A percentile compares a stretch with the other conserved stretches of the same genome.
These are phyloP conservation scores for Davidsoniella eucalypti DNA, from an alignment of 2,329 filamentous ascomycete genomes.

Conservation along the genomic window DNA sequence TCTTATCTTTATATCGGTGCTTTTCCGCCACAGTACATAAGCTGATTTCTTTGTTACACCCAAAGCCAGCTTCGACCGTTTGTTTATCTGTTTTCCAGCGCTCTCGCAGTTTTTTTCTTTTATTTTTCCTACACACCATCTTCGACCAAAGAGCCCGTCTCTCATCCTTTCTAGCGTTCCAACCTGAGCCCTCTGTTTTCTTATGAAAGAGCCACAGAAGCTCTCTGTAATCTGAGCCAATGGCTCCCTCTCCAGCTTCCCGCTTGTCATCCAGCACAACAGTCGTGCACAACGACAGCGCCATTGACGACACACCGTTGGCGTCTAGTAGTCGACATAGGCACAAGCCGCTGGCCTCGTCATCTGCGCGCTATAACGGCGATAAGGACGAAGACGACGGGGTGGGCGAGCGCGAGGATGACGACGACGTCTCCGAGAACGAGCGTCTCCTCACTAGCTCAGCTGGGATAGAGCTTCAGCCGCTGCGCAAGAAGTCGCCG, in stretches of 20 bases:
- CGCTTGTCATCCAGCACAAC: background rate
- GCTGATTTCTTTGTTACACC: background rate
- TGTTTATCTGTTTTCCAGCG: too few species aligned
- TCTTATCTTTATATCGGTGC: too few species aligned
- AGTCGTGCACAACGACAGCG: too few species aligned
- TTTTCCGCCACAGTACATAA: too few species aligned
- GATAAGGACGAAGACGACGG: background rate
- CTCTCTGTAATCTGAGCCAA: background rate
- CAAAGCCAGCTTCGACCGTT: too few species aligned
- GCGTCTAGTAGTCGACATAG: background rate
- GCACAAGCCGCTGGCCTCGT: background rate
- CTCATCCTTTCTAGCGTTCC: background rate
- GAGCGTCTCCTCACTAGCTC: constrained; percentile 36
- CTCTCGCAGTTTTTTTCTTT: too few species aligned
- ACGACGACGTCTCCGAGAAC: constrained; percentile 34
- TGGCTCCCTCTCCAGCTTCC: constrained; percentile 6
- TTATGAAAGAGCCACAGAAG: background rate
- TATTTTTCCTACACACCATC: background rate
- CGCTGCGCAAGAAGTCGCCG: constrained; percentile 9
- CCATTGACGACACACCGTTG: background rate
- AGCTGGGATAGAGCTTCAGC: constrained; percentile 17
- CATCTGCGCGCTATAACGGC: too few species aligned
- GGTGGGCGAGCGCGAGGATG: constrained; percentile 12
- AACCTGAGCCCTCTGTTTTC: background rate
- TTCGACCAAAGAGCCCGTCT: background rate